A percentile compares a stretch with the other conserved stretches of the same genome.
These are phyloP conservation scores for Phytophthora europaea DNA, from an alignment of 352 stramenopile genomes.

Conservation along the genomic window DNA sequence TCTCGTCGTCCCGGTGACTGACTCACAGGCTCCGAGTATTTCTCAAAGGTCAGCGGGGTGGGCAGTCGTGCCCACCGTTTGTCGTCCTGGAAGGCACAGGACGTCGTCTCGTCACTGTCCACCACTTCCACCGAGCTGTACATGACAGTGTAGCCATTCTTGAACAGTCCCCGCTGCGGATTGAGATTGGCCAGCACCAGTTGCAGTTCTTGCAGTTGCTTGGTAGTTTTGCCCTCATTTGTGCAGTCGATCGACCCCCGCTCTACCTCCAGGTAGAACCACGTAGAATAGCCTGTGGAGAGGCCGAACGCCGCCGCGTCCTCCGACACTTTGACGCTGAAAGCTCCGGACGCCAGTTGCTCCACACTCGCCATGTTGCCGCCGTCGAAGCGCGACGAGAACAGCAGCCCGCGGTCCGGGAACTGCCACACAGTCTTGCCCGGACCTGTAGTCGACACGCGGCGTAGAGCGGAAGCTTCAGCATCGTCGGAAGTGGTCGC, in stretches of 20 bases:
- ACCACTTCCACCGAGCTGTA: constrained; percentile 64
- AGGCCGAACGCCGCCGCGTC: constrained; percentile 51
- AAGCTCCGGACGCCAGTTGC: constrained; percentile 31
- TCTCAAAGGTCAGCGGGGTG: constrained; percentile 51
- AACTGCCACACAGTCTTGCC: constrained; percentile 51
- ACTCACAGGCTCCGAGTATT: constrained; percentile 29
- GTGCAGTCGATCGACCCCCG: constrained; percentile 18
- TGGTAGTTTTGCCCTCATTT: constrained; percentile 17
- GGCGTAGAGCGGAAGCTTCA: constrained; percentile 20
- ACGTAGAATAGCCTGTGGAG: constrained; percentile 82
- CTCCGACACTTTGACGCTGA: constrained; percentile 50
- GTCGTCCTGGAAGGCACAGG: constrained; percentile 56
- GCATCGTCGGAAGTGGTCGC: background rate
- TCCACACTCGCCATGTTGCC: constrained; percentile 66
- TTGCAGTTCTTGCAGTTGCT: constrained; percentile 45
- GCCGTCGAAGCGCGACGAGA: constrained; percentile 80
- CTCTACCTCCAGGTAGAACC: constrained; percentile 91
- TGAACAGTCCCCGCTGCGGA: constrained; percentile 83
- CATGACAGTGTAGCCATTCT: constrained; percentile 78
- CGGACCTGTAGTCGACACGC: constrained; percentile 34
- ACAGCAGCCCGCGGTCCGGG: constrained; percentile 51
- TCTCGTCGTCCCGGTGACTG: constrained; percentile 2
- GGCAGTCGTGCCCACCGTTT: constrained; percentile 50
- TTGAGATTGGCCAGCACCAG: constrained; percentile 84
- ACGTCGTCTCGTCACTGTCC: constrained; percentile 22